Evolutionary conservation across 495 filamentous ascomycete genomes (phyloP).

Genomic region (Opeltia flavorubescens): DNA sequence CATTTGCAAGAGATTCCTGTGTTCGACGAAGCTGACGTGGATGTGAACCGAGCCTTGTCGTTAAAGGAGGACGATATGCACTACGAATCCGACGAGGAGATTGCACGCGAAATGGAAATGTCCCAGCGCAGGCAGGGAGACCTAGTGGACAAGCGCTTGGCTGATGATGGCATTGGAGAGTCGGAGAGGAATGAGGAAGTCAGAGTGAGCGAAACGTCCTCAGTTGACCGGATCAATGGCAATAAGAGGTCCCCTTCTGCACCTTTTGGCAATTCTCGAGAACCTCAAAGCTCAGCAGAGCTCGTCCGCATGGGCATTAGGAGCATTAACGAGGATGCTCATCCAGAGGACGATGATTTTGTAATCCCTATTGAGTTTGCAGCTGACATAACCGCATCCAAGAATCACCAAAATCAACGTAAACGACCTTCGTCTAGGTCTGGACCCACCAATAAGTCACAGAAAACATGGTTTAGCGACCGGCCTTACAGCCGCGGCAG

Average conservation of each 20-base stretch:
- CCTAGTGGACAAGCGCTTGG: conserved; percentile 10
- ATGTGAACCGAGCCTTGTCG: conserved; percentile 35
- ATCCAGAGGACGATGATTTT: conserved; percentile 17
- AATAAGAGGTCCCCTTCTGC: background rate
- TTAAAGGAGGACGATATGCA: conserved; percentile 30
- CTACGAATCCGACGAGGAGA: conserved; percentile 42
- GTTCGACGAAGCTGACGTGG: conserved; percentile 23
- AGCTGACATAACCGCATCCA: conserved; percentile 9
- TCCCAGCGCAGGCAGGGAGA: conserved; percentile 17
- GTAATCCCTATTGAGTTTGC: conserved; percentile 16
- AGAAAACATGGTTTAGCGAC: conserved; percentile 15
- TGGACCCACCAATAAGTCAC: conserved; percentile 17
- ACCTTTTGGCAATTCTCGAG: background rate
- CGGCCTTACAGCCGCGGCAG: background rate
- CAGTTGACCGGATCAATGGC: too few relatives aligned
- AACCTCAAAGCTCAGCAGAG: conserved; percentile 7
- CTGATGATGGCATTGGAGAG: conserved; percentile 12
- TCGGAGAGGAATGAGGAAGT: conserved; percentile 11
- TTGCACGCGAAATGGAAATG: conserved; percentile 9
- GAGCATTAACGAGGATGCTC: conserved; percentile 6
- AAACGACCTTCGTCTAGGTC: background rate
- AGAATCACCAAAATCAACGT: conserved; percentile 1
- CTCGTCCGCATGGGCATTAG: conserved; percentile 16
- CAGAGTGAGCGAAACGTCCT: conserved; percentile 3
- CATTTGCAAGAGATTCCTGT: conserved; percentile 4